Conservation (phyloP, 2,329 filamentous ascomycete species). For the Dactylonectria estremocensis region DNA sequence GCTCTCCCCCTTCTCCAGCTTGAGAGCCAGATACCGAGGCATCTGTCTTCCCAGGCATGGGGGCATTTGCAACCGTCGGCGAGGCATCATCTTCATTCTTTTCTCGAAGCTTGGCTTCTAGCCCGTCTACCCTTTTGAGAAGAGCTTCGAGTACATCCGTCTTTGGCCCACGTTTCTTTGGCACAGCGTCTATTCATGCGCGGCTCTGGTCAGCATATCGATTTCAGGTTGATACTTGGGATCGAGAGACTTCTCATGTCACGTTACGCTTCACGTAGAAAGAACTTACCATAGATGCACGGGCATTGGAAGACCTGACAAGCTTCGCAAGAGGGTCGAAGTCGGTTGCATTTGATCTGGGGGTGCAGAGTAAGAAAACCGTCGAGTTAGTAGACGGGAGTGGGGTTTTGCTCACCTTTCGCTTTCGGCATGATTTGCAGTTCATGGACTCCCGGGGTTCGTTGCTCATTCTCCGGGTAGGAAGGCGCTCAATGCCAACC, state of each 20-base stretch:
- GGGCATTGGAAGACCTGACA: constrained; percentile 91
- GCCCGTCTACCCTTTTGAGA: constrained; percentile 86
- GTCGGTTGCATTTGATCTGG: constrained; percentile 92
- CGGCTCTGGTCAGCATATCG: constrained; percentile 6
- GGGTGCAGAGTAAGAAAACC: constrained; percentile 23
- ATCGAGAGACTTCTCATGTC: not conserved
- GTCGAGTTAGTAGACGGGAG: constrained; percentile 14
- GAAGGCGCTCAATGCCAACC: constrained; percentile 85
- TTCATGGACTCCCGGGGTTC: constrained; percentile 94
- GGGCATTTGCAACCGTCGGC: constrained; percentile 41
- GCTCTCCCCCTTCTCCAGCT: constrained; percentile 49
- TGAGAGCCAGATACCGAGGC: constrained; percentile 46
- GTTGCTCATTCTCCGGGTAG: constrained; percentile 77
- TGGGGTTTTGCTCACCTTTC: constrained; percentile 74
- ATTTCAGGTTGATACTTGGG: not conserved
- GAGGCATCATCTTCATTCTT: constrained; percentile 64
- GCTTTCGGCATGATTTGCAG: constrained; percentile 93
- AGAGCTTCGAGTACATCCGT: constrained; percentile 90
- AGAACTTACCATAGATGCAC: constrained; percentile 84
- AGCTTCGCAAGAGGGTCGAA: constrained; percentile 88
- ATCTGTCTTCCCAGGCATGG: constrained; percentile 39
- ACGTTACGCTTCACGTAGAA: not conserved
- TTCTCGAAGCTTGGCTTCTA: constrained; percentile 85
- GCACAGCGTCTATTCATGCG: constrained; percentile 78
- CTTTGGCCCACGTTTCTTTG: constrained; percentile 91